Conservation (phyloP, 192 early-diverging fungal genomes). For the Glomus cerebriforme region DNA sequence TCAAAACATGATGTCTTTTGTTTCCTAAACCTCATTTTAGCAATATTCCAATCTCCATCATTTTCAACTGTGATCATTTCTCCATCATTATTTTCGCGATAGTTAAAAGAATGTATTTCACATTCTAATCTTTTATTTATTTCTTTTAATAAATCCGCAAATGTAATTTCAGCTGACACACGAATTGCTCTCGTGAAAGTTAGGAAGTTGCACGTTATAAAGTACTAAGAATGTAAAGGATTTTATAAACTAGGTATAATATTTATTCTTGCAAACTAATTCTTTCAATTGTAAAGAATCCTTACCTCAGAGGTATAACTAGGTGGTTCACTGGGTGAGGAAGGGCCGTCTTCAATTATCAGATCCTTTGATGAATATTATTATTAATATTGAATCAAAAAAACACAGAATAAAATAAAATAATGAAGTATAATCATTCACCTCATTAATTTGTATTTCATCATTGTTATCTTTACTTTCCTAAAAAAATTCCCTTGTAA, state of each 20-base stretch:
- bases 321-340: too few species aligned
- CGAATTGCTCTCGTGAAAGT: neutral
- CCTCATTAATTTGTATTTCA: too few species aligned
- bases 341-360: neutral
- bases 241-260: neutral
- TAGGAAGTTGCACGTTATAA: neutral
- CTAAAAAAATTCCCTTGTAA: neutral
- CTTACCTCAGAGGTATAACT: neutral
- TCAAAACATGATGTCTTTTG: neutral
- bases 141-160: neutral
- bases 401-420: too few species aligned
- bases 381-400: neutral
- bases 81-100: neutral
- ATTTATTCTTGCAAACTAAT: neutral
- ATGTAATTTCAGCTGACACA: neutral
- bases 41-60: neutral
- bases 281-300: neutral
- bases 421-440: neutral
- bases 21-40: neutral
- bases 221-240: neutral
- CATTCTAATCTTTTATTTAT: neutral
- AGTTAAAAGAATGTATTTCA: neutral
- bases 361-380: neutral
- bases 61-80: neutral
- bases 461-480: too few species aligned